Evolutionary conservation across 2,329 filamentous ascomycete genomes (phyloP), one percentile per base, ranked within the genome.

Genomic region (Talaromyces sp.): DNA sequence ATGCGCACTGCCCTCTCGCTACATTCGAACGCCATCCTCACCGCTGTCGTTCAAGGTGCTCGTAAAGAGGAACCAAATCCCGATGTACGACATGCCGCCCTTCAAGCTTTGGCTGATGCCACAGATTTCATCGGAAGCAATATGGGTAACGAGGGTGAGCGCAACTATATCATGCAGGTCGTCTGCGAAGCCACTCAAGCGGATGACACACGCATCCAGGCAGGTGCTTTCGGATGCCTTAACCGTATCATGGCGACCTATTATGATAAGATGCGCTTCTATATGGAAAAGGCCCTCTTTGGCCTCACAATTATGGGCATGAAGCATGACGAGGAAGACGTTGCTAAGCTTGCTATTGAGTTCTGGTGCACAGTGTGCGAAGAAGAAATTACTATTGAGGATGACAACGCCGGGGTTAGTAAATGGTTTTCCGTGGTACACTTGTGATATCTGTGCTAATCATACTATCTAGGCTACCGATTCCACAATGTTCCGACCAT

Each of bases 291-390:
- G 86, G 95, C 95, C 38, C 84, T 99, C 50, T 99, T 99, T 70
- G 95, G 95, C 61, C 84, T 99, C 46, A 99, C 95, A 43, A 96
- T 99, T 65, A 88, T 96, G 74, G 95, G 95, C 68, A 99, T 99
- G 95, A 97, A 96, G 85, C 96, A 87, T 70, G 89, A 93, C 8
- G 95, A 99, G 69, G 95, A 99, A 77, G 95, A 99, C 74, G 95
- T 99, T 58, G 90, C 95, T 64, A 99, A 99, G 84, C 84, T 99
- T 60, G 95, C 95, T 41, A 92, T 99, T 67, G 95, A 99, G 75
- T 99, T 99, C 81, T 99, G 95, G 95, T 98, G 93, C 82, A 97
- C 95, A n/a, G 95, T 99, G 55, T 99, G 95, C 77, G 95, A 99
- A 76, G 95, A 99, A 79, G 95, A 99, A 77, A 93, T 97, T 69